phyloP scores from a whole-genome alignment of 305 asterid genomes.

The Solanum hybrid region DNA sequence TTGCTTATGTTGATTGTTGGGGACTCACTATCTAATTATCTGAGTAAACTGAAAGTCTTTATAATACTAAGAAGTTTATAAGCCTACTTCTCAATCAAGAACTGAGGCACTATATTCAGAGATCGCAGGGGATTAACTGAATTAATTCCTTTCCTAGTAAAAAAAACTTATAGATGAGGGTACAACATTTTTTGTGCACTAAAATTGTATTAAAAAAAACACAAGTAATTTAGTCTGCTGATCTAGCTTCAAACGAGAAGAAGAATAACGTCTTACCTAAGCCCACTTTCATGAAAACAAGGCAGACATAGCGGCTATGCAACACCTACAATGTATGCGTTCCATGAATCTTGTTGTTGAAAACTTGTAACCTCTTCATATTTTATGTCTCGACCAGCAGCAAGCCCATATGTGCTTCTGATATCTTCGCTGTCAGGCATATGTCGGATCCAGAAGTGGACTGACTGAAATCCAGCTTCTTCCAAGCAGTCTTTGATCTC shows the following conservation, averaged over 20 bases:
- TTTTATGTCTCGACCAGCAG: conserved; percentile 59
- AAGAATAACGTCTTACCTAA: neutral
- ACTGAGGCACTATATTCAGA: neutral
- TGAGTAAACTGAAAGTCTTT: neutral
- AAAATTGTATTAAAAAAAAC: neutral
- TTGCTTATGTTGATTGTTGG: neutral
- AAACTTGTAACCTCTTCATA: conserved; percentile 78
- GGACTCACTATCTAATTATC: neutral
- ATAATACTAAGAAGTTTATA: neutral
- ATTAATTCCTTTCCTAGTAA: neutral
- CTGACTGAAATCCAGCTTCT: conserved; percentile 74
- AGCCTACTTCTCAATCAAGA: neutral
- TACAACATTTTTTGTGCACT: neutral
- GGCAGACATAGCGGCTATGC: conserved; percentile 27
- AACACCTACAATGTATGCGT: conserved; percentile 76
- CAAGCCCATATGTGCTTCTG: conserved; percentile 52
- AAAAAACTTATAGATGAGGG: neutral
- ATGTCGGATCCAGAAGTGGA: conserved; percentile 74
- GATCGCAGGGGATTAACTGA: neutral
- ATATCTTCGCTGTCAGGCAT: conserved; percentile 81
- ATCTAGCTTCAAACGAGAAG: neutral
- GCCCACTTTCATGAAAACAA: neutral
- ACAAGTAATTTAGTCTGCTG: neutral
- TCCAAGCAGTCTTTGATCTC: conserved; percentile 83
- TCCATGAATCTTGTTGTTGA: conserved; percentile 93